A percentile compares a stretch with the other conserved stretches of the same genome.
phyloP scores from a whole-genome alignment of 768 basidiomycete species.

The Imleria badia region DNA sequence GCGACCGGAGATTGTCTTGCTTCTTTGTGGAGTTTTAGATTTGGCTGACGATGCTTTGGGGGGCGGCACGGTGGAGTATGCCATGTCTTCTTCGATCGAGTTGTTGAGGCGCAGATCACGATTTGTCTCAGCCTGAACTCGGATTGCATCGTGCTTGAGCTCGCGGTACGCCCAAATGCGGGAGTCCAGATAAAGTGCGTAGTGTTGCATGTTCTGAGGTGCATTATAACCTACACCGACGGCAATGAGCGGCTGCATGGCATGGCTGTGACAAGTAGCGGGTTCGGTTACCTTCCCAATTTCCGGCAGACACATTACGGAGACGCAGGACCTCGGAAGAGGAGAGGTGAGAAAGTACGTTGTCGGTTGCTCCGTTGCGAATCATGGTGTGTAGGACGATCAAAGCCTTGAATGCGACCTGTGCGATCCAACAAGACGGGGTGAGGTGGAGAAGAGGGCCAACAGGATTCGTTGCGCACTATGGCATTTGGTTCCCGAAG shows the following conservation, averaged over 20 bases:
- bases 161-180: conserved; percentile 87
- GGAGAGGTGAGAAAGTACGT: conserved; percentile 81
- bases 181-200: conserved; percentile 85
- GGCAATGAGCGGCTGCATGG: neutral
- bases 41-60: conserved; percentile 33
- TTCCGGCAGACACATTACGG: conserved; percentile 74
- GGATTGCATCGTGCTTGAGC: conserved; percentile 90
- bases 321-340: conserved; percentile 79
- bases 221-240: conserved; percentile 68
- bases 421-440: neutral
- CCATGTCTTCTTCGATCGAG: conserved; percentile 62
- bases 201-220: conserved; percentile 83
- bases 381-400: conserved; percentile 97
- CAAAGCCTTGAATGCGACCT: conserved; percentile 98
- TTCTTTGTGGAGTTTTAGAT: conserved; percentile 46
- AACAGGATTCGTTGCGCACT: conserved; percentile 46
- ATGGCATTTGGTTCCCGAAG: conserved; percentile 91
- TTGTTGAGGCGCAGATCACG: conserved; percentile 70
- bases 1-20: conserved; percentile 77
- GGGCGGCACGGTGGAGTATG: conserved; percentile 29
- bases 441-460: neutral
- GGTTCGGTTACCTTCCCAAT: conserved; percentile 75
- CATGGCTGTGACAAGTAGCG: neutral
- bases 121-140: conserved; percentile 92
- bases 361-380: conserved; percentile 94